Evolutionary conservation across 2,329 filamentous ascomycete species (phyloP), one percentile per base, ranked within the genome.

Genomic region (Dothistroma pini): DNA sequence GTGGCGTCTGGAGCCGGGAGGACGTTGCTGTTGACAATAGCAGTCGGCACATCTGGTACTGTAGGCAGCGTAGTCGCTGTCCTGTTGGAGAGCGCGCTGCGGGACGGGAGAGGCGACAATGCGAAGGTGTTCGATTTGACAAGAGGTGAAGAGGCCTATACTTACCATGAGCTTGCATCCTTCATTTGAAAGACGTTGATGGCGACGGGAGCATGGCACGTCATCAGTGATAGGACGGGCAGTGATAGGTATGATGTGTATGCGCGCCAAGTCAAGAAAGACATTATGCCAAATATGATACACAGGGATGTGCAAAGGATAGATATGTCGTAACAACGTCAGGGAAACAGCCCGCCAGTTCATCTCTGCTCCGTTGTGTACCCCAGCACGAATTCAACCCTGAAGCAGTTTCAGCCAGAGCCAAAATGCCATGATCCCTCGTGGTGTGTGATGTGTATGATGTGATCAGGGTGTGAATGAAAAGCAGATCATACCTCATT

Each of bases 401-500:
- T 53, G 51, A 53, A 53, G 51, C 51, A 53, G 51, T 53, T 21
- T 53, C 51, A 53, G 51, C 51, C 25, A 32, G 16, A 51, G 48
- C 48, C 48, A 14, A 31, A 51, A 11, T 10, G 41, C 41, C n/a
- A 7, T 38, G 4, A 38, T 9, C 11, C 9, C 11, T 4, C 11
- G 35, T 14, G 5, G 5, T 19, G n/a, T 44, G 41, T 19, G 14
- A 22, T 21, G 31, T 47, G 29, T 32, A 48, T 59, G 21, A 19
- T 44, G 41, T 44, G 44, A 22, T 25, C 44, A 25, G 29, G 44
- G 41, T 68, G 56, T 71, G 58, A 58, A 61, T 72, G 75, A 71
- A 77, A 74, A 88, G 79, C 86, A 84, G 81, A 79, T 87, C 91
- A 91, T 89, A 93, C 90, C 90, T 96, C 96, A 77, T 95, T 53